Evolutionary conservation across 148 eudicot species (phyloP), one percentile per base, ranked within the genome.

Genomic region (Arctostaphylos glauca): DNA sequence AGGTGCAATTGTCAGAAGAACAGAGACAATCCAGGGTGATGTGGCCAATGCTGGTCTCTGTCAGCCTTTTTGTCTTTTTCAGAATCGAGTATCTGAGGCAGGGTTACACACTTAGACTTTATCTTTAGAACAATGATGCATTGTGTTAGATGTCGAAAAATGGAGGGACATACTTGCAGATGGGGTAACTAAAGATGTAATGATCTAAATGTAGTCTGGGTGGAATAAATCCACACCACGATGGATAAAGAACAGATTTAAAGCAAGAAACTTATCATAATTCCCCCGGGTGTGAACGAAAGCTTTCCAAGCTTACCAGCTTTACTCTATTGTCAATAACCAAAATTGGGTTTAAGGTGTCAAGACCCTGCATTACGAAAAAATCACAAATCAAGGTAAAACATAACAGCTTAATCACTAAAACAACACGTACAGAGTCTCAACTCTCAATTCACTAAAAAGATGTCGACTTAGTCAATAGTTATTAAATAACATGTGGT

Each of bases 321-420:
- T 90, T 94, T 81, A 92, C 55, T 25, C 88, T 93, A 90, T 90
- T 82, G 50, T 87, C 94, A 50, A 93, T 90, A 38, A 86, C 87
- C 89, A 95, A 86, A 78, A 90, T 80, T 3, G 94, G 95, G 83
- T 91, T 92, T 80, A 88, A 66, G 52, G 97, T 95, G 91, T 93
- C 97, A 81, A 95, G 83, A 76, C 94, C 94, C 95, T 93, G 97
- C 94, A 91, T 64, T 75, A 53, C 80, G 23, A 66, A 18, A 23
- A 31, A 47, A 79, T 38, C n/a, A 18, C 2, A 54, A 25, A 38
- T 4, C 0, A 13, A 10, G 71, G 16, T 12, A 66, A 66, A 25
- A 25, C 56, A 9, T 2, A 31, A 71, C 64, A 31, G 5, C 9
- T 49, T 21, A 62, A 64, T 16, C 80, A 55, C 44, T 55, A 25